Conservation (phyloP, 495 filamentous ascomycete genomes). For the Thozetella sp. region DNA sequence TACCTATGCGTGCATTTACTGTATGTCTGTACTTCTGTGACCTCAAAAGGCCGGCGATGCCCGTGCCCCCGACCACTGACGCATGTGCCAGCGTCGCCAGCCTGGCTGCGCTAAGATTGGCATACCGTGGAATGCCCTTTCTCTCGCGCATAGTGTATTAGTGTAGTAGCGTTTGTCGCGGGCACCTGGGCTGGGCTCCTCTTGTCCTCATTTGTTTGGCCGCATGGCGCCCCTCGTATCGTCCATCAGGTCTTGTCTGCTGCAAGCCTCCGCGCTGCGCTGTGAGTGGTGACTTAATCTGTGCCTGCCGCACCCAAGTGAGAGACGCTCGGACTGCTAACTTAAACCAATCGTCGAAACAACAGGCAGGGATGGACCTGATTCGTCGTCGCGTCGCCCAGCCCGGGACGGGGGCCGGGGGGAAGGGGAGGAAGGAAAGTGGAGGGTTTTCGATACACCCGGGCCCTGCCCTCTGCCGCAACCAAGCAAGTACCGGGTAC, state of each 20-base stretch:
- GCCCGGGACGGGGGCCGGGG: not conserved
- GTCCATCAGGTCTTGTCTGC: not conserved
- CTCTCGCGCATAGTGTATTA: too few relatives aligned
- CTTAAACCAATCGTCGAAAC: not conserved
- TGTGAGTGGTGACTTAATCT: not conserved
- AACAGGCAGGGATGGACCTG: conserved; percentile 1
- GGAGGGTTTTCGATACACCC: not conserved
- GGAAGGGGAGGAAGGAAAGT: too few relatives aligned
- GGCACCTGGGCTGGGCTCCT: too few relatives aligned
- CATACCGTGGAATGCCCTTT: too few relatives aligned
- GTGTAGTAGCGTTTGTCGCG: too few relatives aligned
- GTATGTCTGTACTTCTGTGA: too few relatives aligned
- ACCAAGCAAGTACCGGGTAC: not conserved
- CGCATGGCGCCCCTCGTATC: not conserved
- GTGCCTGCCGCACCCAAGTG: not conserved
- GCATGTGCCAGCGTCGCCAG: too few relatives aligned
- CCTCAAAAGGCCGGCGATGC: too few relatives aligned
- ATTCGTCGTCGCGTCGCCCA: not conserved
- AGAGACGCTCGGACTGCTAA: not conserved
- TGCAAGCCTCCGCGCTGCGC: not conserved
- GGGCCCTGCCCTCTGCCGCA: not conserved
- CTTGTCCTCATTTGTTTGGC: too few relatives aligned
- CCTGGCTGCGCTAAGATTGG: too few relatives aligned
- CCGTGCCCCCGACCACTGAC: too few relatives aligned
- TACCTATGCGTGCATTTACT: too few relatives aligned